Evolutionary conservation across 176 grass and related monocot species (phyloP).

Genomic region (Aegilops tauschii): DNA sequence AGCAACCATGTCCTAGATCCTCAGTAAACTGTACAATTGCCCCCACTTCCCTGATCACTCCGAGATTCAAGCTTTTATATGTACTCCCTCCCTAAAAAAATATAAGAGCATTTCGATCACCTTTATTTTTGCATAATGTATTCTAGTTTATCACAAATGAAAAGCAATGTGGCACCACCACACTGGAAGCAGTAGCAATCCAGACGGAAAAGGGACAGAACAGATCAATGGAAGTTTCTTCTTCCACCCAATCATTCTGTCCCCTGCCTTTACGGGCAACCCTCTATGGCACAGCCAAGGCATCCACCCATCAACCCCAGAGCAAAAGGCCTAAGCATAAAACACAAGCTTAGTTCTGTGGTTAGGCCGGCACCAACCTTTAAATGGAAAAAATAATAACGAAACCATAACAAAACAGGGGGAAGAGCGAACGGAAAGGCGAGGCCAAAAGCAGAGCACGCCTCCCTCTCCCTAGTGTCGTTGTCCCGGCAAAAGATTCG

Average conservation of each 20-base stretch:
- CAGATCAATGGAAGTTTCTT: background rate
- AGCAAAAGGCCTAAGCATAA: background rate
- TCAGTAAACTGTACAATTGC: background rate
- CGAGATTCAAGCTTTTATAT: background rate
- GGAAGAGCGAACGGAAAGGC: slow-evolving; percentile 11
- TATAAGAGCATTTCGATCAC: too few relatives aligned
- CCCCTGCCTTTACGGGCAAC: slow-evolving; percentile 35
- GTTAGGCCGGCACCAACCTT: slow-evolving; percentile 2
- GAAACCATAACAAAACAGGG: background rate
- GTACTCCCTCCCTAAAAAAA: background rate
- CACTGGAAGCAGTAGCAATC: background rate
- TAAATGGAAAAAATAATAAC: background rate
- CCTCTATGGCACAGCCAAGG: slow-evolving; percentile 10
- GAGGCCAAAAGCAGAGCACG: slow-evolving; percentile 16
- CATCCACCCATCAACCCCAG: slow-evolving; percentile 9
- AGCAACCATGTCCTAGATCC: background rate
- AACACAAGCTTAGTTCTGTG: background rate
- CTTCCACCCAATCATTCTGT: slow-evolving; percentile 2
- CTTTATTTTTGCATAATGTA: background rate
- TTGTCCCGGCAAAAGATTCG: slow-evolving; percentile 33
- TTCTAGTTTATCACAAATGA: background rate
- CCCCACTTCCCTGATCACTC: background rate
- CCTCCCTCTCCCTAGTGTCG: slow-evolving; percentile 19
- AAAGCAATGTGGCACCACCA: background rate
- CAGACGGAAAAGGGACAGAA: background rate